Evolutionary conservation across 345 rosid genomes (phyloP), one percentile per base, ranked within the genome.

Genomic region (Boechera divaricarpa): DNA sequence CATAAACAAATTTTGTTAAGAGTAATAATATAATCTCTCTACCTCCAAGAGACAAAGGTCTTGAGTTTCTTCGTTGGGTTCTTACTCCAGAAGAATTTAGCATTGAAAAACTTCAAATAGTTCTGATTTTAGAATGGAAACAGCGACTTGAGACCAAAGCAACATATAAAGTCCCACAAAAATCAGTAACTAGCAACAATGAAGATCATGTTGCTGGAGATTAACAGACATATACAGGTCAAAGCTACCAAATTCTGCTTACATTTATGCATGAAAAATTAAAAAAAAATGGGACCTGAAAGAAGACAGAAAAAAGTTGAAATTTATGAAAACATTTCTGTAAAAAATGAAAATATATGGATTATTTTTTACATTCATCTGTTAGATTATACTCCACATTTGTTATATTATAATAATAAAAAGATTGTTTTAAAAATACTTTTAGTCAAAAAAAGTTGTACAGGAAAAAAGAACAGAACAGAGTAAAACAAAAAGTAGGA

Each of bases 21-120:
- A 5, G 24, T 54, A 26, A 28, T 33, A 24, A 26, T 63, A 28
- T 33, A 24, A 26, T 63, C 1, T 35, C 6, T 82, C 49, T 56
- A 91, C 98, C 98, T 80, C 88, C 89, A 52, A 88, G 52, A 47
- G 68, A 24, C 32, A 72, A 65, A 65, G 93, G 62, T 86, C 97
- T 87, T 67, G 67, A 80, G 73, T 85, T 63, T 89, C 97, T 86
- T 80, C 82, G 62, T 81, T 83, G 95, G 77, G 44, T 82, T 89
- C 97, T 89, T 54, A 70, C 72, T 83, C 91, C 86, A 82, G 86
- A 86, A 75, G 79, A 76, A 84, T 64, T 87, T 79, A 81, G 82
- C 98, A 94, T 94, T 51, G 88, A 71, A 67, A 77, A 12, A 51
- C 75, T 67, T 79, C 36, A 67, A 61, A 51, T 24, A 60, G 54